Base-by-base conservation (phyloP, 768 basidiomycete species). In the Leccinum incarnatum region DNA sequence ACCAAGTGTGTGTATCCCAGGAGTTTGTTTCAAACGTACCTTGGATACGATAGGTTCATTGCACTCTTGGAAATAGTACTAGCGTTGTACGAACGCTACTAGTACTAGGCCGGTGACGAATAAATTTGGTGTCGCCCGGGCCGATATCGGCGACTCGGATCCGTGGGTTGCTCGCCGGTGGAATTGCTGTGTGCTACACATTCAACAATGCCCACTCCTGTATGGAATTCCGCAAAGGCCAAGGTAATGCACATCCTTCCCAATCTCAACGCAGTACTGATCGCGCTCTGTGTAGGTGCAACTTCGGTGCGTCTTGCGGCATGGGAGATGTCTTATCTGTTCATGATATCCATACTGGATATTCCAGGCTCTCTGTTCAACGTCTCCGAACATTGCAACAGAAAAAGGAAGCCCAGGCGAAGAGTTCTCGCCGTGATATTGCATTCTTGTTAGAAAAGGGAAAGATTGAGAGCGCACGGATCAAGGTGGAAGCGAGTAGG, bases 381-480 rank as follows among this genome's bases (percentile, higher is more conserved):
- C 84, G 91, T 17, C 78, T 94, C 59, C 83, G 91, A 56, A 95
- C 87, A 19, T 76, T 94, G 10, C 90, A 95, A 65, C 91, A 95
- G 76, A 98, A 98, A 83, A 95, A 90, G 75, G 85, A 88, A 64
- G 93, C 95, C 0, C 85, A 97, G 19, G 86, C 87, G 2, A 89
- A 90, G 73, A 62, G 75, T 42, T 69, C 89, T 36, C 80, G 94
- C 19, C 79, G 91, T 46, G 93, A 95, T 61, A 91, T 95, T 51
- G 93, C 93, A 5, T 79, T 83, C 23, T 78, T 93, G 17, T 71
- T 96, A 7, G 91, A 94, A 74, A 81, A 81, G 70, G 84, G 86
- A 32, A 93, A 91, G 76, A 62, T 87, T 23, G 94, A 96, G 76
- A 93, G 89, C 0, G 92, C 94, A 4, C 79, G 85, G 62, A 83